Conservation (phyloP, 1,284 basidiomycete genomes). For the Mycosarcoma maydis region DNA sequence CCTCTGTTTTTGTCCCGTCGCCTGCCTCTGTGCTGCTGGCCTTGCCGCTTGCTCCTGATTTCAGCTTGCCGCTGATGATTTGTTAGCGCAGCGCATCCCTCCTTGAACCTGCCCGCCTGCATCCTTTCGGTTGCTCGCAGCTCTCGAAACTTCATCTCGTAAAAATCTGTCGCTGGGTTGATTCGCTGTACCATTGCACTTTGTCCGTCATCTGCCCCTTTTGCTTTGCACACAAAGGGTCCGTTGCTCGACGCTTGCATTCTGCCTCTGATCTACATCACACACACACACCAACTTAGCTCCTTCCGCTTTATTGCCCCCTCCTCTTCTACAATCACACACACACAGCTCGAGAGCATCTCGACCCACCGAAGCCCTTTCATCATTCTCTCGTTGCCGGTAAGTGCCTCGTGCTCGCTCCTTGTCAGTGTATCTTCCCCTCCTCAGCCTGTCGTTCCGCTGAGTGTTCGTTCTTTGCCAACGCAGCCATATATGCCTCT, state of each 20-base stretch:
- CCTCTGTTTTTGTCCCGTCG: no score
- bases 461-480: conserved; percentile 9
- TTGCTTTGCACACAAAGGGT: conserved; percentile 13
- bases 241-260: conserved; percentile 28
- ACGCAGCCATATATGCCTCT: conserved; percentile 12
- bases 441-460: neutral
- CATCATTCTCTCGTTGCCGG: neutral
- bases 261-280: conserved; percentile 43
- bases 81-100: neutral
- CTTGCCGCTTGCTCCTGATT: no score
- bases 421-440: neutral
- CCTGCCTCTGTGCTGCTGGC: no score
- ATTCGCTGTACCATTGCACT: conserved; percentile 26
- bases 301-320: conserved; percentile 1
- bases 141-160: conserved; percentile 35
- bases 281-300: conserved; percentile 21
- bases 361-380: conserved; percentile 29
- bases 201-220: conserved; percentile 16
- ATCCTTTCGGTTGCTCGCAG: conserved; percentile 1
- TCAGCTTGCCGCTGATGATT: neutral
- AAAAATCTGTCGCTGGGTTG: conserved; percentile 12
- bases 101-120: neutral
- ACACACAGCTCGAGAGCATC: conserved; percentile 20
- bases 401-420: conserved; percentile 4
- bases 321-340: conserved; percentile 32